A percentile compares a stretch with the other conserved stretches of the same genome.
Evolutionary conservation across 805 yeast genomes (phyloP).

Genomic region (Wickerhamiella sorbophila): DNA sequence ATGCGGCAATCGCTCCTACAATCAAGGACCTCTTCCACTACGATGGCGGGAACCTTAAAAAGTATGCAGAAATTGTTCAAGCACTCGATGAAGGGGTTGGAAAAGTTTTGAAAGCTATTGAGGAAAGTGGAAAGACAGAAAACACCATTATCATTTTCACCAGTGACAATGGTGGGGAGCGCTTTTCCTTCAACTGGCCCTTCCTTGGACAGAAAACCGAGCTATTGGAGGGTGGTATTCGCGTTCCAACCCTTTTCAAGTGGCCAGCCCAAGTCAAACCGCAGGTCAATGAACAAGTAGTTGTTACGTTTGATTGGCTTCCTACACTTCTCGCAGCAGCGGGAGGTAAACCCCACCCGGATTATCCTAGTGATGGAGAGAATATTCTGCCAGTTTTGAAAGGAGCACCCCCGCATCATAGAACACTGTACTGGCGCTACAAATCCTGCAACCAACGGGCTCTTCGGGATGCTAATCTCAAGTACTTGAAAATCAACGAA

Average conservation of each 20-base stretch:
- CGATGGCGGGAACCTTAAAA: slow-evolving; percentile 37
- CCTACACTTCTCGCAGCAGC: slow-evolving; percentile 39
- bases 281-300: slow-evolving; percentile 25
- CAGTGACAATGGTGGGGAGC: slow-evolving; percentile 56
- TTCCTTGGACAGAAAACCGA: slow-evolving; percentile 37
- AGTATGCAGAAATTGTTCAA: slow-evolving; percentile 54
- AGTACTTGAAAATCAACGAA: slow-evolving; percentile 13
- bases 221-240: slow-evolving; percentile 47
- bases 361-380: slow-evolving; percentile 38
- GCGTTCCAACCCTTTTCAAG: slow-evolving; percentile 39
- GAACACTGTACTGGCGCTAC: slow-evolving; percentile 18
- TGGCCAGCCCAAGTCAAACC: slow-evolving; percentile 23
- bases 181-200: slow-evolving; percentile 45
- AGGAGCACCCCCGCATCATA: slow-evolving; percentile 15
- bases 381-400: slow-evolving; percentile 24
- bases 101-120: slow-evolving; percentile 31
- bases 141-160: slow-evolving; percentile 44
- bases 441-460: slow-evolving; percentile 14
- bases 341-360: slow-evolving; percentile 26
- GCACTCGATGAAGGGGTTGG: slow-evolving; percentile 40
- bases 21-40: slow-evolving; percentile 34
- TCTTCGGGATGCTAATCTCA: slow-evolving; percentile 14
- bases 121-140: slow-evolving; percentile 33
- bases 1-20: slow-evolving; percentile 31
- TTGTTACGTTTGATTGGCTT: slow-evolving; percentile 45